Percentiles rank a stretch among this genome's conserved stretches.
Conservation (phyloP, 805 yeast species). For the Candida pini region DNA sequence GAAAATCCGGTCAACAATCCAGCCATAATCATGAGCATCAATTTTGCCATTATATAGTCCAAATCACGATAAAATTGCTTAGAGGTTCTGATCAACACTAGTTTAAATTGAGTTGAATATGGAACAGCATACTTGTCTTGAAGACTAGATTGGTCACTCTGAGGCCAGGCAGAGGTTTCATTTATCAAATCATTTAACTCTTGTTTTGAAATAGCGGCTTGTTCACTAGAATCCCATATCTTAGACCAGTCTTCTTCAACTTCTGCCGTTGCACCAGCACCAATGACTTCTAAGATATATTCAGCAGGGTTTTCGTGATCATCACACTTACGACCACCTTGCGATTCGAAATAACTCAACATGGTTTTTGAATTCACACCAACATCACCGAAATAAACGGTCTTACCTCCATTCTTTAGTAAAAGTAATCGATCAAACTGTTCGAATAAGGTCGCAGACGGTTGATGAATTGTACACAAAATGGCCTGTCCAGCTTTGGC, state of each 20-base stretch:
- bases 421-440: slow-evolving; percentile 38
- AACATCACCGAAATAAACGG: slow-evolving; percentile 50
- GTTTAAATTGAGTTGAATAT: slow-evolving; percentile 32
- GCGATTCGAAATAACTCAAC: slow-evolving; percentile 39
- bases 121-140: slow-evolving; percentile 41
- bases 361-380: slow-evolving; percentile 42
- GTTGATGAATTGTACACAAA: no score
- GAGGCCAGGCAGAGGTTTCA: slow-evolving; percentile 40
- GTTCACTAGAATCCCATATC: slow-evolving; percentile 47
- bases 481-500: no score
- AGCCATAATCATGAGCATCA: slow-evolving; percentile 37
- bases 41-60: slow-evolving; percentile 44
- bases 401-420: slow-evolving; percentile 46
- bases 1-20: slow-evolving; percentile 49
- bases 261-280: slow-evolving; percentile 69
- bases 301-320: slow-evolving; percentile 68
- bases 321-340: slow-evolving; percentile 64
- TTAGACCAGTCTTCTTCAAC: slow-evolving; percentile 58
- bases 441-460: no score
- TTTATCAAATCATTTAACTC: slow-evolving; percentile 54
- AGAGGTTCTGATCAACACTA: slow-evolving; percentile 34
- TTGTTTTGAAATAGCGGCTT: slow-evolving; percentile 28
- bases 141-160: slow-evolving; percentile 28
- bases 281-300: slow-evolving; percentile 67
- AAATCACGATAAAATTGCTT: slow-evolving; percentile 48